These are phyloP conservation scores for Podila minutissima DNA, from an alignment of 192 early-diverging fungal genomes.

Conservation along the genomic window DNA sequence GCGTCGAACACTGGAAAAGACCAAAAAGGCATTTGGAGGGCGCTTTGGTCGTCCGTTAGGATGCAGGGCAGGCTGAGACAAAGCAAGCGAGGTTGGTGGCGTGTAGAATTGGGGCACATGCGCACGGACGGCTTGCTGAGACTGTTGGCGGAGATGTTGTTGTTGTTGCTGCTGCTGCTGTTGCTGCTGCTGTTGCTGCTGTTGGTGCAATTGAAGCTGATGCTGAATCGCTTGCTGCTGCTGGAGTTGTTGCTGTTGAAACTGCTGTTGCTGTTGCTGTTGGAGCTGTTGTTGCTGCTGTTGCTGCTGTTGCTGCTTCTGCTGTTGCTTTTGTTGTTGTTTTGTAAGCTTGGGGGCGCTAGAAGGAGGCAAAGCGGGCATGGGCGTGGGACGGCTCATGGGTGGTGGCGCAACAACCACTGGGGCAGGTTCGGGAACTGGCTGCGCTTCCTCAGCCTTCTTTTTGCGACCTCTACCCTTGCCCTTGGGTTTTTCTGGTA, in stretches of 20 bases:
- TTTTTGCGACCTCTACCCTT: not conserved
- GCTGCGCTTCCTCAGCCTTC: not conserved
- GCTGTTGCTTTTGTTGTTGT: slow-evolving; percentile 9
- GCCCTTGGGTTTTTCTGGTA: not conserved
- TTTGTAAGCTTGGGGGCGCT: not conserved
- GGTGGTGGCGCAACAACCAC: not conserved
- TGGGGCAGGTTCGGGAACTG: not conserved
- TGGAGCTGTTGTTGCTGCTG: slow-evolving; percentile 20
- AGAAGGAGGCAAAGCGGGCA: slow-evolving; percentile 1
- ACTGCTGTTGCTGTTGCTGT: slow-evolving; percentile 26
- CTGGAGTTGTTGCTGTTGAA: slow-evolving; percentile 18
- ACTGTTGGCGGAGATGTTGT: slow-evolving; percentile 5
- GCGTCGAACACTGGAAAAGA: slow-evolving; percentile 73
- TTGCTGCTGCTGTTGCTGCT: slow-evolving; percentile 29
- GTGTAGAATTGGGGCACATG: slow-evolving; percentile 15
- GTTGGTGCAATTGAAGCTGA: slow-evolving; percentile 17
- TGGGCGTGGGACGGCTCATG: not conserved
- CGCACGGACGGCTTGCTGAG: slow-evolving; percentile 1
- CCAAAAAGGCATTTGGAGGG: slow-evolving; percentile 75
- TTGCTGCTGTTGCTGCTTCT: slow-evolving; percentile 14
- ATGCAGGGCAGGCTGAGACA: slow-evolving; percentile 18
- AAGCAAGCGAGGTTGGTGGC: slow-evolving; percentile 5
- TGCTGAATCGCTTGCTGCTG: slow-evolving; percentile 17
- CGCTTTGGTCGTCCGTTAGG: slow-evolving; percentile 61
- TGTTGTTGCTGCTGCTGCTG: slow-evolving; percentile 18